Evolutionary conservation across 176 grass and related monocot species (phyloP).

Genomic region (Cenchrus fungigraminus): DNA sequence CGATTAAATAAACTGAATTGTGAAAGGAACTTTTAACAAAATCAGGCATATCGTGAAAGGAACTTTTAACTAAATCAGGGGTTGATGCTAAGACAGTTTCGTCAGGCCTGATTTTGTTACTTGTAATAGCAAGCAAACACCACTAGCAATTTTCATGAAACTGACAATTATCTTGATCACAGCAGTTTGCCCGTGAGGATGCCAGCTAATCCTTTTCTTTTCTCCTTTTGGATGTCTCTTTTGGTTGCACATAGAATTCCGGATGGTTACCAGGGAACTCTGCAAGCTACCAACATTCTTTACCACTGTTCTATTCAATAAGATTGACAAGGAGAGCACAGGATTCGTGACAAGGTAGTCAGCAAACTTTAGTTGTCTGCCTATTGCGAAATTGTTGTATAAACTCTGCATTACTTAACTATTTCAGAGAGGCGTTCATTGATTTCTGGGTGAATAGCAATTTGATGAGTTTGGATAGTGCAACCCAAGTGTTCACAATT

Average conservation of each 20-base stretch:
- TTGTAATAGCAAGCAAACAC: neutral
- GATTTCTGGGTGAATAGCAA: constrained; percentile 94
- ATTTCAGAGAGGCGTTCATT: constrained; percentile 79
- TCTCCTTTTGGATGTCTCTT: neutral
- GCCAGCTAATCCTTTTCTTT: neutral
- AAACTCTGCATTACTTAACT: constrained; percentile 29
- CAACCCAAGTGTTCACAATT: constrained; percentile 83
- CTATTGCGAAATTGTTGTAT: neutral
- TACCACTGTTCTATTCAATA: constrained; percentile 76
- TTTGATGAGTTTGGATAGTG: constrained; percentile 79
- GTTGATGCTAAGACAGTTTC: constrained; percentile 10
- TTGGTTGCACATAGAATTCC: constrained; percentile 65
- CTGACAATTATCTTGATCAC: constrained; percentile 26
- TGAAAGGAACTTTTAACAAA: neutral
- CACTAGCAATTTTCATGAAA: neutral
- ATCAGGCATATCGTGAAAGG: neutral
- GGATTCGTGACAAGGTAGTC: constrained; percentile 74
- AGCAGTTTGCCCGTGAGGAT: constrained; percentile 2
- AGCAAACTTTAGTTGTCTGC: constrained; percentile 8
- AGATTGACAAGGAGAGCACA: constrained; percentile 68
- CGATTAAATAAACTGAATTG: neutral
- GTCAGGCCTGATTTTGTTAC: constrained; percentile 8
- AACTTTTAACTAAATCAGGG: neutral
- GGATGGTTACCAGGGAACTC: constrained; percentile 91
- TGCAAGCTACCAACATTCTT: constrained; percentile 94